Evolutionary conservation across 345 rosid genomes (phyloP), one percentile per base, ranked within the genome.

Genomic region (Acer campestre): DNA sequence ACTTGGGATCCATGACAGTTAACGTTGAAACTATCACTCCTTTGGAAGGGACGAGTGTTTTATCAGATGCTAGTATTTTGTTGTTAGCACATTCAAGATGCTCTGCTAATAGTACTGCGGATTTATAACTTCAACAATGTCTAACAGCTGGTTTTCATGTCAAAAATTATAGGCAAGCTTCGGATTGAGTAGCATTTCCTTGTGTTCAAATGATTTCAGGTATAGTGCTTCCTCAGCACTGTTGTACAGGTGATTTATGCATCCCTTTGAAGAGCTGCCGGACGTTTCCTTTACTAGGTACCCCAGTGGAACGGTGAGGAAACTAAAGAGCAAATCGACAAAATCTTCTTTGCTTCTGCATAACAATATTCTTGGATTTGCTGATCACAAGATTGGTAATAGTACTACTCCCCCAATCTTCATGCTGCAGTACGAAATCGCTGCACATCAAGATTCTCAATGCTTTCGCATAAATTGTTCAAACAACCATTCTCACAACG

Each of bases 251-350:
- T 72, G 49, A 61, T 5, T n/a, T n/a, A 79, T 25, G 56, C 81
- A 31, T 62, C 79, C 77, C 6, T 55, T 31, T 0, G 44, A 68
- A 40, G 3, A 4, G 40, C 6, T 10, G 3, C 68, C 73, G 2
- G 55, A 13, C 74, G 35, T 68, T 76, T 68, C 51, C 67, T 83
- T 77, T 6, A 38, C 13, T 10, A 73, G 27, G 27, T 68, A 20
- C 2, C 81, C 86, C 12, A 83, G 77, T 16, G 83, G 86, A 66
- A 80, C 4, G 12, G 79, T 74, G n/a, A 83, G 79, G 77, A 80
- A 83, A 23, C 81, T 77, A 48, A 80, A 77, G 22, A 83, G 67
- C 29, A 83, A 67, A 71, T 77, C 62, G 58, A 77, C 74, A 51
- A 80, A 80, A 38, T 70, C 80, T 9, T 77, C 74, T 63, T 58